phyloP scores from a whole-genome alignment of 1,284 basidiomycete species.

The Rhizoctonia solani region DNA sequence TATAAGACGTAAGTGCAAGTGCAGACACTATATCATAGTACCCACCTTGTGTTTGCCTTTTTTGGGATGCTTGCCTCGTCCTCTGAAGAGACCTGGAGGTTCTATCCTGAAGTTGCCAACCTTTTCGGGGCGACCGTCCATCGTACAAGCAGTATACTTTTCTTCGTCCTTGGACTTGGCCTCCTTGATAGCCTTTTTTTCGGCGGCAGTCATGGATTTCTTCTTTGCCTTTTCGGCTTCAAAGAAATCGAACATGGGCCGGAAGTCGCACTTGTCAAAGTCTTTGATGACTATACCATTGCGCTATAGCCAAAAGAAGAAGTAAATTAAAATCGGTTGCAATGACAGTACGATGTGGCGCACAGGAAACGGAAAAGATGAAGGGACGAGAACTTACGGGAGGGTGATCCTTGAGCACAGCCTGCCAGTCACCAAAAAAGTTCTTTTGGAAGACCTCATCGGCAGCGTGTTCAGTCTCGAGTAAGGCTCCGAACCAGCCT shows the following conservation, averaged over 20 bases:
- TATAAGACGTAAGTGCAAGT: background rate
- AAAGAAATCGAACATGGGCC: constrained; percentile 92
- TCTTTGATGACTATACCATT: constrained; percentile 71
- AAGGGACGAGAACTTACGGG: constrained; percentile 58
- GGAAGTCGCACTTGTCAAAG: constrained; percentile 90
- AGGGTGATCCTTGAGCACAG: constrained; percentile 77
- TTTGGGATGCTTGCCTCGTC: constrained; percentile 97
- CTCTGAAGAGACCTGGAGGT: constrained; percentile 96
- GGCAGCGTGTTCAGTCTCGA: constrained; percentile 92
- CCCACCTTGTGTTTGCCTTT: constrained; percentile 92
- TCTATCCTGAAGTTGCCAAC: constrained; percentile 98
- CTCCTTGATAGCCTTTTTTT: constrained; percentile 89
- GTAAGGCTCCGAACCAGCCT: constrained; percentile 91
- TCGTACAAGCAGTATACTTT: constrained; percentile 81
- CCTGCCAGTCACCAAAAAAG: constrained; percentile 92
- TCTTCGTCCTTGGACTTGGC: constrained; percentile 82
- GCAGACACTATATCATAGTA: constrained; percentile 30
- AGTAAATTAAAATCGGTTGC: background rate
- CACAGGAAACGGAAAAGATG: background rate
- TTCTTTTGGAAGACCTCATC: constrained; percentile 92
- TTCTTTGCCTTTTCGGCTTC: constrained; percentile 92
- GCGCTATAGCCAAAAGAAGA: constrained; percentile 10
- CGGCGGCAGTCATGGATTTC: constrained; percentile 81
- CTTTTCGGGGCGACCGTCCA: constrained; percentile 97
- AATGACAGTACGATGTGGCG: background rate